Percentiles rank a stretch among this genome's conserved stretches.
Evolutionary conservation across 2,329 filamentous ascomycete species (phyloP).

Genomic region (Sporothrix brasiliensis): DNA sequence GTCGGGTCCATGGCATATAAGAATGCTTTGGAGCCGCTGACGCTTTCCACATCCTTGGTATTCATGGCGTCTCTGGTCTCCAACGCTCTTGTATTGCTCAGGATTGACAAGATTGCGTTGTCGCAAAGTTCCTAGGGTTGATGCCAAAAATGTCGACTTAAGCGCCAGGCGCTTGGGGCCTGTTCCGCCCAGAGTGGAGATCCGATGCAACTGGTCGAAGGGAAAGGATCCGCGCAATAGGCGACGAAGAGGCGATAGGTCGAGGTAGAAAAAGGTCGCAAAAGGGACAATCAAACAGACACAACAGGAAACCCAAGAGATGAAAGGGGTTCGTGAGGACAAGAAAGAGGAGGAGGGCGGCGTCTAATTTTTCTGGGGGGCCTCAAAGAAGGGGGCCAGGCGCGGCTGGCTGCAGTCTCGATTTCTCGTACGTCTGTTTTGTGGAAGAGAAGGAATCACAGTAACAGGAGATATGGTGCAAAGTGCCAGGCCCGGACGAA

Average conservation of each 20-base stretch:
- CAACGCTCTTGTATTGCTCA: constrained; percentile 15
- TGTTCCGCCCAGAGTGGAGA: constrained; percentile 19
- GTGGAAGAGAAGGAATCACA: neutral
- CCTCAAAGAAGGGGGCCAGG: neutral
- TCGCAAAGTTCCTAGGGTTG: neutral
- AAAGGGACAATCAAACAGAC: neutral
- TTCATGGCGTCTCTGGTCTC: constrained; percentile 28
- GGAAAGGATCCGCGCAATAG: constrained; percentile 10
- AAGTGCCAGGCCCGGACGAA: neutral
- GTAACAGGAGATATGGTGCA: neutral
- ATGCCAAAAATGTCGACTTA: constrained; percentile 21
- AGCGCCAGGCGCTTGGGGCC: constrained; percentile 20
- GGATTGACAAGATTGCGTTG: constrained; percentile 6
- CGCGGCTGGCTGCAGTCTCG: neutral
- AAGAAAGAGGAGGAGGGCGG: constrained; percentile 9
- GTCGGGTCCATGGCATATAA: constrained; percentile 56
- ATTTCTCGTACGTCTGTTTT: neutral
- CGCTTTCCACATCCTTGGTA: neutral
- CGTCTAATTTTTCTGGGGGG: constrained; percentile 1
- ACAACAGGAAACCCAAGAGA: constrained; percentile 17
- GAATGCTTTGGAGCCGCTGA: constrained; percentile 5
- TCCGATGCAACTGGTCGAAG: constrained; percentile 20
- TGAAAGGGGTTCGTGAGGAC: constrained; percentile 29
- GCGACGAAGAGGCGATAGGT: constrained; percentile 25
- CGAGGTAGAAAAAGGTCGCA: constrained; percentile 6